Conservation (phyloP, 495 filamentous ascomycete species). For the Neurospora hispaniola region DNA sequence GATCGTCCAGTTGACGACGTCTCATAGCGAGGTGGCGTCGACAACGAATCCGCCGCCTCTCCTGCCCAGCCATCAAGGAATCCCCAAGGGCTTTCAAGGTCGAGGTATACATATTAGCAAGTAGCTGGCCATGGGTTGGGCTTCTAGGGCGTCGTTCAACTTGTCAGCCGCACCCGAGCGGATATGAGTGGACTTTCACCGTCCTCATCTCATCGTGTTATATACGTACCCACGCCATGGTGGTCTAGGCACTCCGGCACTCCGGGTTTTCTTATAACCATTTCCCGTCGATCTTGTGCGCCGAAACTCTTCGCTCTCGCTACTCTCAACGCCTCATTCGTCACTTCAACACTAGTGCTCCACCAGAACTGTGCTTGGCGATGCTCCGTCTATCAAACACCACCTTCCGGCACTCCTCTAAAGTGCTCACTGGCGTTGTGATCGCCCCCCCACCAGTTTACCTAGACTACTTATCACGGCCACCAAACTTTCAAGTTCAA, state of each 20-base stretch:
- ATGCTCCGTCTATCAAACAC: background rate
- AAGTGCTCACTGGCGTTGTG: background rate
- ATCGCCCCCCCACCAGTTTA: background rate
- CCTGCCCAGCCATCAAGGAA: background rate
- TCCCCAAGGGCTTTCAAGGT: background rate
- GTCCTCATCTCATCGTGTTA: too few species aligned
- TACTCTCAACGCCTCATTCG: background rate
- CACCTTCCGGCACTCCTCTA: background rate
- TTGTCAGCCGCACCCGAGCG: background rate
- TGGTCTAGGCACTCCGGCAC: background rate
- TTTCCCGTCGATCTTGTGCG: background rate
- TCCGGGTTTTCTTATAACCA: background rate
- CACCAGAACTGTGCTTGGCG: background rate
- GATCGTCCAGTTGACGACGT: background rate
- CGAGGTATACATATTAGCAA: background rate
- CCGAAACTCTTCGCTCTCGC: constrained; percentile 5
- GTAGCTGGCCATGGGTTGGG: background rate
- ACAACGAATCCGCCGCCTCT: background rate
- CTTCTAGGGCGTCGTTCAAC: background rate
- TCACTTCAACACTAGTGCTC: background rate
- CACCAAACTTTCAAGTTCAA: background rate
- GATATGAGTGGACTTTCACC: background rate
- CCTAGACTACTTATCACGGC: background rate
- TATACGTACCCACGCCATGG: background rate
- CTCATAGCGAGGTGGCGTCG: background rate